Conservation (phyloP, 2,329 filamentous ascomycete genomes). For the Talaromyces marneffei region DNA sequence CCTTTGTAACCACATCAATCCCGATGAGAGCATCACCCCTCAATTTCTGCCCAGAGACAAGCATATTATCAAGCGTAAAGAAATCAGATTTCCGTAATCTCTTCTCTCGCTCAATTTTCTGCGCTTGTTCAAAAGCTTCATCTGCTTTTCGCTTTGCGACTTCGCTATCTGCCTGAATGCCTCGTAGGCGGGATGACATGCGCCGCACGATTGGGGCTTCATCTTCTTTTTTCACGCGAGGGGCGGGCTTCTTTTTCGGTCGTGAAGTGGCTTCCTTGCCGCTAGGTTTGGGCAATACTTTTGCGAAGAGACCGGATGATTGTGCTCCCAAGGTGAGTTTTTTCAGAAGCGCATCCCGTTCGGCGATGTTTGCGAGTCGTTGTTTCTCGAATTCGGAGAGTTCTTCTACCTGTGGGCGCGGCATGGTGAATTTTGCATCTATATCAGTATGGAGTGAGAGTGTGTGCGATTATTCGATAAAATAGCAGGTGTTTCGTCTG, state of each 20-base stretch:
- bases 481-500: neutral
- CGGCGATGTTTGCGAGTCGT: conserved; percentile 77
- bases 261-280: conserved; percentile 1
- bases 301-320: conserved; percentile 61
- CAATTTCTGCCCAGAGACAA: conserved; percentile 72
- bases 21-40: conserved; percentile 59
- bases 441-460: too few relatives aligned
- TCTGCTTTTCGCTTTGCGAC: conserved; percentile 64
- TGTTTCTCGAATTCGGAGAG: conserved; percentile 84
- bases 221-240: conserved; percentile 44
- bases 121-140: conserved; percentile 53
- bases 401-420: conserved; percentile 38
- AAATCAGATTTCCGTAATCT: conserved; percentile 60
- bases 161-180: conserved; percentile 61
- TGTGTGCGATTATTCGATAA: neutral
- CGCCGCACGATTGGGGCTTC: conserved; percentile 51
- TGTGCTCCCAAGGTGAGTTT: conserved; percentile 64
- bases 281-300: conserved; percentile 36
- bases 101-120: conserved; percentile 56
- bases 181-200: conserved; percentile 57
- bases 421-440: neutral
- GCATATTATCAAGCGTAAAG: conserved; percentile 68
- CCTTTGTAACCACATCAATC: conserved; percentile 56
- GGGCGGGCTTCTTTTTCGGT: conserved; percentile 28
- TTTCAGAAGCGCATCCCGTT: conserved; percentile 75